Conservation (phyloP, 306 rosid species). For the Prunus padus region DNA sequence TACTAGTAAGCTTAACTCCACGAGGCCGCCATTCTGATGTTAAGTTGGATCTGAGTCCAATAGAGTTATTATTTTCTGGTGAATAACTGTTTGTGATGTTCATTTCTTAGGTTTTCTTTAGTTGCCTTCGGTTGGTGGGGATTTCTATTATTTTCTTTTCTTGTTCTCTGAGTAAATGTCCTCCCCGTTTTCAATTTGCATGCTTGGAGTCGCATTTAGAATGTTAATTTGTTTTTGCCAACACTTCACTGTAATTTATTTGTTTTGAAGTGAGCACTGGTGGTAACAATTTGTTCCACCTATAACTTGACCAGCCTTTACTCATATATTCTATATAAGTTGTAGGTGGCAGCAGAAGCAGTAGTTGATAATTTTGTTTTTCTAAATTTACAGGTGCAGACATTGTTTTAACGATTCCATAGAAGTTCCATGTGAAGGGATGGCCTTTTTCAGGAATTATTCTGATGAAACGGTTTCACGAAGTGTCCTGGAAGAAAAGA, state of each 20-base stretch:
- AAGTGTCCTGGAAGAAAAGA: slow-evolving; percentile 64
- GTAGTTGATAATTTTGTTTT: slow-evolving; percentile 18
- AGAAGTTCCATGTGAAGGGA: slow-evolving; percentile 53
- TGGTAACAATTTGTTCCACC: not conserved
- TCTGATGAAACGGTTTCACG: slow-evolving; percentile 69
- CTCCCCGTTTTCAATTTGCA: not conserved
- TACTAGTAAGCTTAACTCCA: not conserved
- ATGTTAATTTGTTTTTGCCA: slow-evolving; percentile 4
- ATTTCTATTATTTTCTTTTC: not conserved
- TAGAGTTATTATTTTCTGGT: not conserved
- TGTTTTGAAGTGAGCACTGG: not conserved
- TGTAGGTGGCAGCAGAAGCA: slow-evolving; percentile 33
- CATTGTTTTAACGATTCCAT: slow-evolving; percentile 26
- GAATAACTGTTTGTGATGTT: not conserved
- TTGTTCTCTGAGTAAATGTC: not conserved
- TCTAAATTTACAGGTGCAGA: slow-evolving; percentile 25
- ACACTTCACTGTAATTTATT: slow-evolving; percentile 18
- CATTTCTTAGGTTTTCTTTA: not conserved
- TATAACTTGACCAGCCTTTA: slow-evolving; percentile 15
- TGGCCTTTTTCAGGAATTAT: slow-evolving; percentile 89
- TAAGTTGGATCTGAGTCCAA: not conserved
- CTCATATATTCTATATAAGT: slow-evolving; percentile 35
- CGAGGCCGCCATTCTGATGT: not conserved
- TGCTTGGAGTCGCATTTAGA: not conserved
- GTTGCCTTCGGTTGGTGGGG: not conserved